These are phyloP conservation scores for Mrakia frigida DNA, from an alignment of 768 basidiomycete genomes.

Conservation along the genomic window DNA sequence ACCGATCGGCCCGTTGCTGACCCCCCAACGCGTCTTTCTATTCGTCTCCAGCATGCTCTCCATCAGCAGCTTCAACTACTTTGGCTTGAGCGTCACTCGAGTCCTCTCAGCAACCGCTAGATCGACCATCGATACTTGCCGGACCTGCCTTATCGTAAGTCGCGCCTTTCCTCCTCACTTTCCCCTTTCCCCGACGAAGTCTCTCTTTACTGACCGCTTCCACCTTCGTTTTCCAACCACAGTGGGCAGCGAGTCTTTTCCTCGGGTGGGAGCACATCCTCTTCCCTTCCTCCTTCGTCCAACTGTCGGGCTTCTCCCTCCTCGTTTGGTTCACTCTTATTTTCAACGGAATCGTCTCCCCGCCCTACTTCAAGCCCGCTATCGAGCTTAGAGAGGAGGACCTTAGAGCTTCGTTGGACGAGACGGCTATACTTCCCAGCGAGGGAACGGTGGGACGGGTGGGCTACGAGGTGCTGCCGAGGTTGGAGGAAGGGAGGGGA, in stretches of 20 bases:
- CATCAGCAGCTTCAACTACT: constrained; percentile 81
- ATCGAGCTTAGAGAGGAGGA: constrained; percentile 11
- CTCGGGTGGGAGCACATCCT: constrained; percentile 80
- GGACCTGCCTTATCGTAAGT: constrained; percentile 71
- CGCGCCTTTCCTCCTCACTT: background rate
- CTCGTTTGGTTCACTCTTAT: constrained; percentile 65
- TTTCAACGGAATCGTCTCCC: constrained; percentile 5
- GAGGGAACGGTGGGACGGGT: constrained; percentile 4
- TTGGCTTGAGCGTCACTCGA: constrained; percentile 45
- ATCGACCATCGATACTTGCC: constrained; percentile 72
- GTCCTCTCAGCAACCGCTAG: constrained; percentile 31
- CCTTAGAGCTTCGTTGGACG: background rate
- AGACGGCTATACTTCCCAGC: constrained; percentile 1
- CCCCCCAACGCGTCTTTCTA: background rate
- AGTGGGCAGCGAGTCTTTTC: constrained; percentile 52
- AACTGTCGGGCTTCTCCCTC: constrained; percentile 76
- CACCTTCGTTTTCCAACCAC: background rate
- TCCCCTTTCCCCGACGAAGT: background rate
- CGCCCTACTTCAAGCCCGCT: background rate
- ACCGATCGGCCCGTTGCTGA: background rate
- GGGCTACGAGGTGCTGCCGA: constrained; percentile 10
- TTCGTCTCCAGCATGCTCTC: constrained; percentile 23
- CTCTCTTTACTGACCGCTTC: background rate
- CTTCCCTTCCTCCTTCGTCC: constrained; percentile 74
- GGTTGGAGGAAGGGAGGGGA: constrained; percentile 1